Evolutionary conservation across 106 monocot genomes (phyloP).

Genomic region (Phalaenopsis aphrodite): DNA sequence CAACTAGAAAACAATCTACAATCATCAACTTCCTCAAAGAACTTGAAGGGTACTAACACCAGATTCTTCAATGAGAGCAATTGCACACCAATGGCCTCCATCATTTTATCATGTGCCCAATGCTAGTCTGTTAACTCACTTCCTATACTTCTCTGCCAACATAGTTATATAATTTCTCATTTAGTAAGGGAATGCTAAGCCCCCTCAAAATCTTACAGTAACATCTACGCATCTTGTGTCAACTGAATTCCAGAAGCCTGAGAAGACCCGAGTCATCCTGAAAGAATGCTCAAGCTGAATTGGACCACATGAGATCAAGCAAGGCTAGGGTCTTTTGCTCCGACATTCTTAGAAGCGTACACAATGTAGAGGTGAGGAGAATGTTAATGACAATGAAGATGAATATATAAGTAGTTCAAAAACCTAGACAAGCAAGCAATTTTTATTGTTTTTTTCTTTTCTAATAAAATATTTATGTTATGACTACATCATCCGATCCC

Average conservation of each 20-base stretch:
- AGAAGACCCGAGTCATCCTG: neutral
- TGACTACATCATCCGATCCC: neutral
- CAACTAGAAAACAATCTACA: neutral
- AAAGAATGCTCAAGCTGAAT: neutral
- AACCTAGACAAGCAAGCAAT: neutral
- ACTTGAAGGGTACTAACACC: neutral
- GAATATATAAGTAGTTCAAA: neutral
- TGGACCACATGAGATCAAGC: neutral
- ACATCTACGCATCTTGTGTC: neutral
- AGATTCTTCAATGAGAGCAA: neutral
- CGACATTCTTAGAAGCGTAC: neutral
- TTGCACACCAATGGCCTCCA: neutral
- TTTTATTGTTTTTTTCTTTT: too few species aligned
- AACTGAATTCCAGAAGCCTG: neutral
- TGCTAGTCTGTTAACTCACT: neutral
- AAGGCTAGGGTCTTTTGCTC: neutral
- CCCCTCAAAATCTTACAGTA: neutral
- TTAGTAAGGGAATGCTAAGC: neutral
- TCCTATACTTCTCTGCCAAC: neutral
- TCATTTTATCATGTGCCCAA: neutral
- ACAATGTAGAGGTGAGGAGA: neutral
- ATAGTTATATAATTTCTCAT: neutral
- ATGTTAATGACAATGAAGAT: neutral
- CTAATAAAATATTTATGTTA: neutral
- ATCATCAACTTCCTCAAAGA: neutral